Percentiles rank a stretch among this genome's conserved stretches.
These are phyloP conservation scores for Alisma plantagoaquatica DNA, from an alignment of 106 monocot species.

Conservation along the genomic window DNA sequence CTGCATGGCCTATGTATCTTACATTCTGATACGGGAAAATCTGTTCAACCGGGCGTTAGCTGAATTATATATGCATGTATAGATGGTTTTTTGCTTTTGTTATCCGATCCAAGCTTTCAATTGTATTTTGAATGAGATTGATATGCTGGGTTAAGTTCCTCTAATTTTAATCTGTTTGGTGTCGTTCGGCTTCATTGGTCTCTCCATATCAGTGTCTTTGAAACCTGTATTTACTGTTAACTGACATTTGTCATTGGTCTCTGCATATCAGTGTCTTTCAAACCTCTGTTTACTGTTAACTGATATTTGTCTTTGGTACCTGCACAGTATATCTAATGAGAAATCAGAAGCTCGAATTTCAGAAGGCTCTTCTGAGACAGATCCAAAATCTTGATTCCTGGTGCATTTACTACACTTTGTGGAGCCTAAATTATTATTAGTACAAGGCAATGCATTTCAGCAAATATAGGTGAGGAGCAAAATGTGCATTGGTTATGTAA, in stretches of 20 bases:
- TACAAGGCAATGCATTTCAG: too few relatives aligned
- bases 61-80: too few relatives aligned
- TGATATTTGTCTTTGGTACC: too few relatives aligned
- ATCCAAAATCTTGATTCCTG: constrained; percentile 8
- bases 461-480: too few relatives aligned
- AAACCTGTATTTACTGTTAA: background rate
- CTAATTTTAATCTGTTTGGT: background rate
- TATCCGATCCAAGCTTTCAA: background rate
- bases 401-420: too few relatives aligned
- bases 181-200: background rate
- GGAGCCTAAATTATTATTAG: too few relatives aligned
- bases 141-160: background rate
- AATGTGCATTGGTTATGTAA: too few relatives aligned
- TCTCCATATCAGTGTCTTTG: background rate
- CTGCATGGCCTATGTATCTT: too few relatives aligned
- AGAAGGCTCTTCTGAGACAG: constrained; percentile 17
- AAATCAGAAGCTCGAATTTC: constrained; percentile 69
- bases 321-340: constrained; percentile 67
- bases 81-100: too few relatives aligned
- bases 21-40: too few relatives aligned
- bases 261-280: background rate
- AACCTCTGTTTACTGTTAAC: background rate
- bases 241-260: background rate
- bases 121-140: background rate
- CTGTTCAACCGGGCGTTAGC: too few relatives aligned